Percentiles rank a stretch among this genome's conserved stretches.
Evolutionary conservation across 2,329 filamentous ascomycete species (phyloP).

Genomic region (Colletotrichum sojae): DNA sequence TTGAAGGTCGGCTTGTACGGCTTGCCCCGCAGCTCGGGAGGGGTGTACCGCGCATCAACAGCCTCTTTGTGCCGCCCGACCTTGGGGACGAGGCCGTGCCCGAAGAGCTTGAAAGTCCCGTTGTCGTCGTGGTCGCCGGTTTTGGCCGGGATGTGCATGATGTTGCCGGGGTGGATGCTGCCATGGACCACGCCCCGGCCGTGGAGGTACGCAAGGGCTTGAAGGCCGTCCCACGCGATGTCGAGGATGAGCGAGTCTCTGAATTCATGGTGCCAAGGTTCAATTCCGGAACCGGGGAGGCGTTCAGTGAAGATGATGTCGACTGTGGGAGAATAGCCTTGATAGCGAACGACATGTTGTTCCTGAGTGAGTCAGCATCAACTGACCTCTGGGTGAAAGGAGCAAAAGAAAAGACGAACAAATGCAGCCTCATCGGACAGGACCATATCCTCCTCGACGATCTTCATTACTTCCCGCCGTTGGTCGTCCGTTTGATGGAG

Average conservation of each 20-base stretch:
- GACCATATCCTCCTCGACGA: too few species aligned
- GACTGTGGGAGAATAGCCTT: conserved; percentile 1
- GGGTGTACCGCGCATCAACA: neutral
- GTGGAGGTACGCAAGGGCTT: conserved; percentile 27
- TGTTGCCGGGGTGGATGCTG: conserved; percentile 11
- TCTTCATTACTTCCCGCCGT: too few species aligned
- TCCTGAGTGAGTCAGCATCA: too few species aligned
- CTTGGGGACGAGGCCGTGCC: conserved; percentile 28
- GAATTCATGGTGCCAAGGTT: neutral
- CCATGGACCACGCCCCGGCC: conserved; percentile 24
- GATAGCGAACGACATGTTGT: conserved; percentile 14
- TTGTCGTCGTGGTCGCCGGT: too few species aligned
- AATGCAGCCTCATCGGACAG: too few species aligned
- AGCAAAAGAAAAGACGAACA: too few species aligned
- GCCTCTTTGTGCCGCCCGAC: neutral
- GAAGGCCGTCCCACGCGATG: conserved; percentile 23
- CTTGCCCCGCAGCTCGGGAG: conserved; percentile 4
- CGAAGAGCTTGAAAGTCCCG: conserved; percentile 20
- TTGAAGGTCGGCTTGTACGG: neutral
- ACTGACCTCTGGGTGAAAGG: too few species aligned
- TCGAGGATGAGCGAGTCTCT: conserved; percentile 13
- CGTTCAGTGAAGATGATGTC: conserved; percentile 6
- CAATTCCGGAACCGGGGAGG: neutral
- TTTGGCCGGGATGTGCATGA: neutral
- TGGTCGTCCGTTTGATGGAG: too few species aligned